phyloP scores from a whole-genome alignment of 495 filamentous ascomycete species.

The Staphylotrichum longicolle region DNA sequence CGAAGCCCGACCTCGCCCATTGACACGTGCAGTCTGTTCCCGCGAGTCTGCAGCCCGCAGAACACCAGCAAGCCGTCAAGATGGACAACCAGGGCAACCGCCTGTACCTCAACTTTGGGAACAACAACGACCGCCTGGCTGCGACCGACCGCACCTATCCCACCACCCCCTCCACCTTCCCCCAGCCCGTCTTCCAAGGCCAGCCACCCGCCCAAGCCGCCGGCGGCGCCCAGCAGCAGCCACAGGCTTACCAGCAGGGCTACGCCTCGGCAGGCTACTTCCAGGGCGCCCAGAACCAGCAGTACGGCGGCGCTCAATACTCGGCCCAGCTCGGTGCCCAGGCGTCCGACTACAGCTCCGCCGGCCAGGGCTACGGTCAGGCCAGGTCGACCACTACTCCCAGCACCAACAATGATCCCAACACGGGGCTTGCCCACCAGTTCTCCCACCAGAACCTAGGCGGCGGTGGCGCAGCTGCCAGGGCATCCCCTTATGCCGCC shows the following conservation, averaged over 20 bases:
- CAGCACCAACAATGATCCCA: slow-evolving; percentile 62
- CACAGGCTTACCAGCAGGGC: slow-evolving; percentile 43
- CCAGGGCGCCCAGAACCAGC: slow-evolving; percentile 25
- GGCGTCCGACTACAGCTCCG: slow-evolving; percentile 32
- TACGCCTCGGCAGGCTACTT: slow-evolving; percentile 35
- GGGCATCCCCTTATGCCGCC: slow-evolving; percentile 62
- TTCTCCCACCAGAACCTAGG: slow-evolving; percentile 96
- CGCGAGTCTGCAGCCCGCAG: slow-evolving; percentile 2
- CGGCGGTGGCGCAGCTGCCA: slow-evolving; percentile 45
- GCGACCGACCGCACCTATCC: slow-evolving; percentile 82
- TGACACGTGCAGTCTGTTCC: slow-evolving; percentile 10
- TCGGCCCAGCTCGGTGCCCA: slow-evolving; percentile 32
- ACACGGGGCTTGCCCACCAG: slow-evolving; percentile 86
- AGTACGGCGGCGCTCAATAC: slow-evolving; percentile 41
- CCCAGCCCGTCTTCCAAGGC: slow-evolving; percentile 71
- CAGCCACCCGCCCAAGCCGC: slow-evolving; percentile 26
- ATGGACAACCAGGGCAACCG: slow-evolving; percentile 60
- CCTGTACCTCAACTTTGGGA: slow-evolving; percentile 70
- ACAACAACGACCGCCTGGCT: slow-evolving; percentile 62
- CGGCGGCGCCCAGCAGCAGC: slow-evolving; percentile 31
- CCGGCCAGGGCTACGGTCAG: slow-evolving; percentile 53
- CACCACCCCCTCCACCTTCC: slow-evolving; percentile 94
- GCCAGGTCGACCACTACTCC: slow-evolving; percentile 53
- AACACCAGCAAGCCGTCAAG: slow-evolving; percentile 25
- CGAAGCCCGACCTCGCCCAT: slow-evolving; percentile 12